Base-by-base conservation (phyloP, 306 rosid species). In the Malus asiatica region DNA sequence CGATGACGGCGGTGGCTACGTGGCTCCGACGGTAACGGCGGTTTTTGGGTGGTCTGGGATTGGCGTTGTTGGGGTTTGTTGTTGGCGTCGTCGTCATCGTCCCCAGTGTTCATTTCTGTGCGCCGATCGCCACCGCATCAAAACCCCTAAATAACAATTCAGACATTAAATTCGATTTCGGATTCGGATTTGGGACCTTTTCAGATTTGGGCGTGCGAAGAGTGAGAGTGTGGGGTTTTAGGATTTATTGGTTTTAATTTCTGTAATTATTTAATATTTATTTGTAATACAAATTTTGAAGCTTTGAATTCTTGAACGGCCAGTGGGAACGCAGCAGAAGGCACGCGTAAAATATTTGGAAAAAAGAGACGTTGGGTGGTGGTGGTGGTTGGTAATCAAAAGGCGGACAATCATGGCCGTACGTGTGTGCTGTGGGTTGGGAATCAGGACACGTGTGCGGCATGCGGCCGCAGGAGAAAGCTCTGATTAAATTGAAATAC, bases 1-100 rank as follows among this genome's bases (percentile, higher is more conserved):
- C 93, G 32, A 86, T 76, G 23, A 80, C 76, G 18, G 85, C 81
- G 33, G 87, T 85, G 40, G 87, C 80, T 44, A 80, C 73, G 62
- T 86, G 86, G 76, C 68, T 78, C 58, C 60, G 91, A 62, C 91
- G 79, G 79, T 84, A 77, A 11, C 86, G 83, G 40, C 84, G 87
- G 63, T 45, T 79, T 70, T 27, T 74, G 32, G 60, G 13, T 9
- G 69, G 60, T 42, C 59, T 60, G 76, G 48, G n/a, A 53, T 19
- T 30, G 64, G 64, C 3, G 53, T 11, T 11, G 10, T 22, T 72
- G 68, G 42, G 67, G 38, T 72, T 73, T 75, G 23, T 62, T 57
- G 80, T 40, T 73, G 51, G 8, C 69, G 4, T 62, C 71, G 71
- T 71, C 57, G 40, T 52, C 81, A 18, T 51, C 19, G 25, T 64